phyloP scores from a whole-genome alignment of 1,284 basidiomycete species.

The Ganoderma leucocontextum region DNA sequence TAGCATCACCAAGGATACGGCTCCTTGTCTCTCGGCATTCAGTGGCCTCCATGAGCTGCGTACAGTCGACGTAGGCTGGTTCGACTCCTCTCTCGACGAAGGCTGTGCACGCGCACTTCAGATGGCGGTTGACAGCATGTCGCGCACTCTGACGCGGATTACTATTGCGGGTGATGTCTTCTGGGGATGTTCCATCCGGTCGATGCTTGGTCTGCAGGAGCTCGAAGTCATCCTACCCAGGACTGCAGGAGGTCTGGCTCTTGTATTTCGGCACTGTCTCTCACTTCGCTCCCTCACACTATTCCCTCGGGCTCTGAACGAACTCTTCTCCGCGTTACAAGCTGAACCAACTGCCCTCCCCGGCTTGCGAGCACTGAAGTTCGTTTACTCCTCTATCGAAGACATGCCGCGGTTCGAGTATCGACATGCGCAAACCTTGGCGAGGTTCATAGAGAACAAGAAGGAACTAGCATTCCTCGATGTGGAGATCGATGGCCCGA shows the following conservation, averaged over 20 bases:
- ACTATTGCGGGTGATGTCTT: background rate
- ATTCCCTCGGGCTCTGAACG: background rate
- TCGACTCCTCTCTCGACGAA: background rate
- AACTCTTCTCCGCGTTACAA: background rate
- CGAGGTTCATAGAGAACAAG: background rate
- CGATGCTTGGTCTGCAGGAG: constrained; percentile 7
- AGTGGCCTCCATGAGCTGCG: background rate
- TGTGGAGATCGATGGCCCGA: background rate
- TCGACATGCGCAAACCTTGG: background rate
- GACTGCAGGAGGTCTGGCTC: background rate
- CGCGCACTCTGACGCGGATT: background rate
- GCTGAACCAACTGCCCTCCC: background rate
- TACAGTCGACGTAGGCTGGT: background rate
- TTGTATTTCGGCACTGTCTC: background rate
- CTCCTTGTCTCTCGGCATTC: background rate
- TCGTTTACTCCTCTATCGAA: background rate
- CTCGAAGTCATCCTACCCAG: background rate
- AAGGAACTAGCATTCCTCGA: background rate
- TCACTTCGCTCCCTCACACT: background rate
- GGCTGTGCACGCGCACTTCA: background rate
- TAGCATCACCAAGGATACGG: background rate
- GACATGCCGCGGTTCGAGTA: background rate
- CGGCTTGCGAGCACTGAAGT: background rate
- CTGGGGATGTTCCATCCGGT: constrained; percentile 4
- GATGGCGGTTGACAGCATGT: background rate